Base-by-base conservation (phyloP, 2,329 filamentous ascomycete species). In the Neopestalotiopsis sp. region DNA sequence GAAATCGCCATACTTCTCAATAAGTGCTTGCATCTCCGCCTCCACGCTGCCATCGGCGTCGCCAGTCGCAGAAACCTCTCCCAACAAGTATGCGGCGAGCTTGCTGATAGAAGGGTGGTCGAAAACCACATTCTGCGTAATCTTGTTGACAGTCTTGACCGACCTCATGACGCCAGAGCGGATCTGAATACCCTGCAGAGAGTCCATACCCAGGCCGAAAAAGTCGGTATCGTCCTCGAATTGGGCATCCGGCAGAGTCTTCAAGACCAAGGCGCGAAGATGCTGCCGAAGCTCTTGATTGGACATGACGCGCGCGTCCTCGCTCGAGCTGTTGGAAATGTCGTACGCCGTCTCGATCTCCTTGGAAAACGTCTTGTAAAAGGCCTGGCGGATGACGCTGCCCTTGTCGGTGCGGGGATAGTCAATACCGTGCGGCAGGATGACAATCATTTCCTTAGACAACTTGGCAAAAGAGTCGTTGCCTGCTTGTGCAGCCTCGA, bases 81-180 rank as follows among this genome's bases (percentile, higher is more conserved):
- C 59, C 30, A 81, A 74, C 0, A 90, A 75, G 69, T 85, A 80
- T 1, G 74, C 74, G 4, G 86, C 81, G 20, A 90, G 76, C 38
- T 78, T 78, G 13, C 77, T 73, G 42, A 88, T 77, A 3, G 84
- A 87, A 0, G 85, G 86, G 42, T 85, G 81, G 56, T 91, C 89
- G 63, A 89, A 91, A 0, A 90, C 82, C 0, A 91, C 81, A 64
- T 90, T 91, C 62, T 87, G 84, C 0, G 84, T 82, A 0, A 90
- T 75, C 10, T 79, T 76, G 0, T 83, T 83, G 1, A 82, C 80
- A 1, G 88, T 73, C 32, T 88, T 82, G 2, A 91, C 74, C 0
- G 84, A 80, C 13, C 83, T 83, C 66, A 87, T 78, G 34, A 92
- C 85, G 1, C 81, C 77, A 17, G 82, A 81, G 71, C 89, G 84